A percentile compares a stretch with the other conserved stretches of the same genome.
Conservation (phyloP, 352 stramenopile species). For the Phytophthora litchii region DNA sequence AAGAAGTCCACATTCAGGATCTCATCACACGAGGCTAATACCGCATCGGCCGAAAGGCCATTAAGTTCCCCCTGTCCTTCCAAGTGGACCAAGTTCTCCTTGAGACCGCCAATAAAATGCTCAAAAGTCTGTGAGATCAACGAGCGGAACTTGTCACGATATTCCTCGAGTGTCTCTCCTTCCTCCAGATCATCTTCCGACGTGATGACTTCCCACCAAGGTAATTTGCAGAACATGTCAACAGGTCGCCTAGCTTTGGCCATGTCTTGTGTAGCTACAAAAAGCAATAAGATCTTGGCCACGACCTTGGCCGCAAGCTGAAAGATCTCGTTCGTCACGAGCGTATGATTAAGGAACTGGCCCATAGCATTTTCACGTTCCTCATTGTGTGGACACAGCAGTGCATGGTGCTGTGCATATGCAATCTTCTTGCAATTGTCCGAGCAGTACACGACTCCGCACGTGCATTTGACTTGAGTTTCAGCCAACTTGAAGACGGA, state of each 20-base stretch:
- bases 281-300: slow-evolving; percentile 67
- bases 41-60: slow-evolving; percentile 55
- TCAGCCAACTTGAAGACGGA: slow-evolving; percentile 64
- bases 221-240: slow-evolving; percentile 90
- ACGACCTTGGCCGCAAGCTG: slow-evolving; percentile 91
- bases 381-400: slow-evolving; percentile 69
- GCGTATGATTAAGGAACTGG: slow-evolving; percentile 77
- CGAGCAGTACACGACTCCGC: slow-evolving; percentile 89
- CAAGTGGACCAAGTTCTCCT: slow-evolving; percentile 56
- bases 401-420: slow-evolving; percentile 76
- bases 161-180: slow-evolving; percentile 70
- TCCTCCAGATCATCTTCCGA: slow-evolving; percentile 66
- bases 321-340: slow-evolving; percentile 94
- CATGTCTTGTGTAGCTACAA: slow-evolving; percentile 62
- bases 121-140: slow-evolving; percentile 67
- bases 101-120: slow-evolving; percentile 55
- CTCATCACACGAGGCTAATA: slow-evolving; percentile 53
- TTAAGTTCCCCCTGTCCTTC: slow-evolving; percentile 59
- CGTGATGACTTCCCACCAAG: slow-evolving; percentile 91
- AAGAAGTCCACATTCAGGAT: slow-evolving; percentile 86
- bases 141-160: slow-evolving; percentile 65
- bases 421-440: slow-evolving; percentile 67
- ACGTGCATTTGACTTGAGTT: slow-evolving; percentile 63
- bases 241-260: slow-evolving; percentile 61
- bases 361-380: slow-evolving; percentile 67